Base-by-base conservation (phyloP, 2,329 filamentous ascomycete genomes). In the Xylariaceae sp. region DNA sequence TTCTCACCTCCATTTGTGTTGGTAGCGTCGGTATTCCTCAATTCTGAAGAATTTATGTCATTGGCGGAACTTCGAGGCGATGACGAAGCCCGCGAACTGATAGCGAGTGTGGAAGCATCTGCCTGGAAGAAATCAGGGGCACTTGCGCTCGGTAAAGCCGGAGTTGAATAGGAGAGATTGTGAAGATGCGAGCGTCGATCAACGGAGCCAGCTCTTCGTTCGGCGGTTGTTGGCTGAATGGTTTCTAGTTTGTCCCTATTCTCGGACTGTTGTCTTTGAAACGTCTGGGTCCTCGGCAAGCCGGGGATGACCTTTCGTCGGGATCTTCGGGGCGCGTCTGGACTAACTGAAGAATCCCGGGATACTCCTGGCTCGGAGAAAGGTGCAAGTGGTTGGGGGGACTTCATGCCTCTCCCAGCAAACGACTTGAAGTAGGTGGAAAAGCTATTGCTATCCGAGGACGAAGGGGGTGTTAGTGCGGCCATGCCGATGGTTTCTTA, bases 191-290 rank as follows among this genome's bases (percentile, higher is more conserved):
- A 59, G 45, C 78, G 78, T 55, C 82, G 76, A 67, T 86, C 88
- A 51, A 84, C 80, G 7, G 89, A 93, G 11, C 86, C 78, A 9
- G 90, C 85, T 69, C 91, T 84, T 65, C 89, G 84, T 73, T 92
- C 89, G 45, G 82, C 82, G 30, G 80, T 75, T 37, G 85, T 82
- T 4, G 83, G 81, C 52, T 86, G 78, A 48, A 85, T 79, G 50
- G 89, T 86, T 60, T 88, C 79, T 56, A 96, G 79, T 68, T 86
- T 87, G 66, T 89, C 85, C 66, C 91, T 83, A 63, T 84, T 82
- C 74, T 96, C 92, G 34, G 90, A 93, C 71, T 89, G 83, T 73
- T 93, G 90, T 67, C 92, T 84, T 73, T 87, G 88, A 75, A 95
- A 92, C 0, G 90, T 95, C 67, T 88, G 84, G 3, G 86, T 79